phyloP scores from a whole-genome alignment of 2,329 filamentous ascomycete species.

The Cladosporium sp. region DNA sequence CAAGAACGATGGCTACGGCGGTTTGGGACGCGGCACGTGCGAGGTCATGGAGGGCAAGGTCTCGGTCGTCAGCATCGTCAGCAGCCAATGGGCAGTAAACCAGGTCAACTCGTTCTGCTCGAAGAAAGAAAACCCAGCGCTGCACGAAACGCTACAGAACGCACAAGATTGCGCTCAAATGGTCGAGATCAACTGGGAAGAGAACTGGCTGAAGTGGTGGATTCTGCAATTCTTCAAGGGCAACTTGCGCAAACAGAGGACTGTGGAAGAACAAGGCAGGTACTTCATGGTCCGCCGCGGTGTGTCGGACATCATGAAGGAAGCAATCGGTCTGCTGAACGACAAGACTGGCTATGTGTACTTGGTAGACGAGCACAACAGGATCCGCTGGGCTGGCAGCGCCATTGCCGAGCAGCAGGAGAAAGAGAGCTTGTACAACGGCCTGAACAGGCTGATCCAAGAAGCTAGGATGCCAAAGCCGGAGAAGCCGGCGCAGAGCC shows the following conservation, averaged over 20 bases:
- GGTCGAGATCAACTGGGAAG: constrained; percentile 86
- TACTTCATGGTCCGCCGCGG: constrained; percentile 63
- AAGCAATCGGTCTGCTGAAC: constrained; percentile 72
- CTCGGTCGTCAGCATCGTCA: constrained; percentile 74
- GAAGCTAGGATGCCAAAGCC: constrained; percentile 49
- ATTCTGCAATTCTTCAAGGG: constrained; percentile 57
- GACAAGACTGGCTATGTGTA: constrained; percentile 93
- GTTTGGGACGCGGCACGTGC: constrained; percentile 66
- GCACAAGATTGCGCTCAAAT: constrained; percentile 63
- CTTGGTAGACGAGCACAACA: constrained; percentile 81
- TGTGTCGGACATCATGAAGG: constrained; percentile 56
- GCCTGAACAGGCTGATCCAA: constrained; percentile 61
- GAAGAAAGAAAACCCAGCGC: constrained; percentile 64
- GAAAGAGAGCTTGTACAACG: constrained; percentile 65
- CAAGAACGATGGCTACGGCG: constrained; percentile 44
- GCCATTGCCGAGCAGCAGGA: constrained; percentile 67
- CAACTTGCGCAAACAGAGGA: constrained; percentile 49
- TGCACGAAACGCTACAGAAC: constrained; percentile 62
- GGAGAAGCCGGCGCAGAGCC: constrained; percentile 41
- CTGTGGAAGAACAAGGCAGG: constrained; percentile 53
- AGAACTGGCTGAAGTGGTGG: constrained; percentile 67
- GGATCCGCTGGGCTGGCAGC: constrained; percentile 92
- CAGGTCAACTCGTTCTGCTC: constrained; percentile 75
- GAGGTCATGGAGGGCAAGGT: constrained; percentile 70
- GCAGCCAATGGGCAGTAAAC: constrained; percentile 78